Conservation (phyloP, 441 rosid genomes). For the Kokia cookei region DNA sequence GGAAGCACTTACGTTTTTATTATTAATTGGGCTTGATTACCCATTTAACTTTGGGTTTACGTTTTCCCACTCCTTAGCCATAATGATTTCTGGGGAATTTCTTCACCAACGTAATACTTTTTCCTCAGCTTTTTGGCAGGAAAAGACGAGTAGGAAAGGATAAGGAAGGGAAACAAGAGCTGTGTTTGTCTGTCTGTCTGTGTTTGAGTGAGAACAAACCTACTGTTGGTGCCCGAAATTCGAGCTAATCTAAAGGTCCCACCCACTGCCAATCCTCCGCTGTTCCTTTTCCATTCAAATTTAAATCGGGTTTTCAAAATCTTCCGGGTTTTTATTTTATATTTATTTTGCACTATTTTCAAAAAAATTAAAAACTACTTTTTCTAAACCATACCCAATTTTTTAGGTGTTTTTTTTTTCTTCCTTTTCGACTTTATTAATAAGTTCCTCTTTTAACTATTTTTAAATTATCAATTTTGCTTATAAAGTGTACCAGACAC, state of each 20-base stretch:
- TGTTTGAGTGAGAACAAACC: neutral
- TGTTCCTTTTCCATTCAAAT: neutral
- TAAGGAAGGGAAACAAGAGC: neutral
- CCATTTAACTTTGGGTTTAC: constrained; percentile 7
- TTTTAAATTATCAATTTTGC: no score
- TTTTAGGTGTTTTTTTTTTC: neutral
- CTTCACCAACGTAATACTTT: no score
- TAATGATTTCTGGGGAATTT: neutral
- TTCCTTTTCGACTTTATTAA: neutral
- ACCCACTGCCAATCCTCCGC: neutral
- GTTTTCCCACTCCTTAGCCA: neutral
- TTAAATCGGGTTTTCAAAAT: neutral
- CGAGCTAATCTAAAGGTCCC: constrained; percentile 12
- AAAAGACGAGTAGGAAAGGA: neutral
- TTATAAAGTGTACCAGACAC: no score
- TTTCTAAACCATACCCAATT: neutral
- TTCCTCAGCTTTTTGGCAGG: neutral
- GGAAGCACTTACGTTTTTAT: neutral
- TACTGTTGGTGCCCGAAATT: constrained; percentile 23
- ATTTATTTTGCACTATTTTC: neutral
- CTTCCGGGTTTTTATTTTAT: neutral
- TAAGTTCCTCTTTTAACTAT: no score
- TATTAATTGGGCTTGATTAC: constrained; percentile 2
- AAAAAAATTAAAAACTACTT: neutral
- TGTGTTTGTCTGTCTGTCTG: neutral